These are phyloP conservation scores for Maudiozyma bulderi DNA, from an alignment of 805 yeast genomes.

Conservation along the genomic window DNA sequence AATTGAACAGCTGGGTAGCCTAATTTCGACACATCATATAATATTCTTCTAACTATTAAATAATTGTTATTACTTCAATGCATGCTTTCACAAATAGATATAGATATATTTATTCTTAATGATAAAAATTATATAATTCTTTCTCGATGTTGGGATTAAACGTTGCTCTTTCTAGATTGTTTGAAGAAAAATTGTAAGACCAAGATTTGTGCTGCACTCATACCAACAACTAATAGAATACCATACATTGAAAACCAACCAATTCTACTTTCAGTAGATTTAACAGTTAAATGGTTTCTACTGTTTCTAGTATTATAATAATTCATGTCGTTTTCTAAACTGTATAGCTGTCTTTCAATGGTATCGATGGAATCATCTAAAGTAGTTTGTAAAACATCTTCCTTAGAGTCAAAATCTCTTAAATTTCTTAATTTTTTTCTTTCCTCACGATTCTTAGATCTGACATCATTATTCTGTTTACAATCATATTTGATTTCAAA, in stretches of 20 bases:
- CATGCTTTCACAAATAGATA: neutral
- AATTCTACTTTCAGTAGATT: slow-evolving; percentile 53
- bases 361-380: slow-evolving; percentile 37
- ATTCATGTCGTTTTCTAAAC: slow-evolving; percentile 50
- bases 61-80: neutral
- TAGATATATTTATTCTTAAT: neutral
- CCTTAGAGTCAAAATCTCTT: slow-evolving; percentile 9
- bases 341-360: slow-evolving; percentile 52
- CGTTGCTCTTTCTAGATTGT: slow-evolving; percentile 59
- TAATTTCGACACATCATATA: neutral
- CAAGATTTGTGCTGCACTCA: slow-evolving; percentile 61
- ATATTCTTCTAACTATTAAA: neutral
- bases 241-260: slow-evolving; percentile 58
- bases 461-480: slow-evolving; percentile 36
- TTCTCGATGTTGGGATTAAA: slow-evolving; percentile 23
- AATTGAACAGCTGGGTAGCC: neutral
- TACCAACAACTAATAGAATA: slow-evolving; percentile 52
- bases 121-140: neutral
- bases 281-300: slow-evolving; percentile 76
- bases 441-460: slow-evolving; percentile 49
- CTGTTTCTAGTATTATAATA: slow-evolving; percentile 85
- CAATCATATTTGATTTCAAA: slow-evolving; percentile 49
- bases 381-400: slow-evolving; percentile 18
- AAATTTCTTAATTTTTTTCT: slow-evolving; percentile 14
- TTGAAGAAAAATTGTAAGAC: slow-evolving; percentile 64